These are phyloP conservation scores for Gaertneriomyces sp. DNA, from an alignment of 192 early-diverging fungal species.

Conservation along the genomic window DNA sequence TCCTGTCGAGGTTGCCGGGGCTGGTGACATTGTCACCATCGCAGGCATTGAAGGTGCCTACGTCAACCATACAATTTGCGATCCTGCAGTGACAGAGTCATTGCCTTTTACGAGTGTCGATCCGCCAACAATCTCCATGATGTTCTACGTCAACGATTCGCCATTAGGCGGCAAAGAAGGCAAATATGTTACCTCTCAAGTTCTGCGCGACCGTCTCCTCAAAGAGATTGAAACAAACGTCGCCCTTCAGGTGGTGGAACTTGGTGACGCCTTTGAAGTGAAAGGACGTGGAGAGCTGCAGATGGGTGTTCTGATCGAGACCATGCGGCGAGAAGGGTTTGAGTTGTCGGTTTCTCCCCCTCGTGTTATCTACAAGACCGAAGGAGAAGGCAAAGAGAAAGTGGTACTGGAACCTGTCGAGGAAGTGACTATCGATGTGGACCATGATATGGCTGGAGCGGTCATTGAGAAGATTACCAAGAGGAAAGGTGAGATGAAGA, in stretches of 20 bases:
- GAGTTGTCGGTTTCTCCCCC: conserved; percentile 80
- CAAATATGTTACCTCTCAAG: conserved; percentile 69
- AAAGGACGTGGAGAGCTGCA: conserved; percentile 85
- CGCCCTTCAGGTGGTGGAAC: conserved; percentile 68
- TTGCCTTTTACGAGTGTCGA: conserved; percentile 76
- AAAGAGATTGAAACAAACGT: conserved; percentile 80
- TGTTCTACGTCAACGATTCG: conserved; percentile 83
- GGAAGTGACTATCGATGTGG: conserved; percentile 79
- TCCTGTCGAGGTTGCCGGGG: conserved; percentile 69
- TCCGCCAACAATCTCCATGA: conserved; percentile 81
- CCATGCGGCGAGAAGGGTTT: conserved; percentile 86
- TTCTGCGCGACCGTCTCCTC: conserved; percentile 71
- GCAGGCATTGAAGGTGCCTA: conserved; percentile 70
- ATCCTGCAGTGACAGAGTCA: conserved; percentile 53
- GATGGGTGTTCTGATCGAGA: conserved; percentile 82
- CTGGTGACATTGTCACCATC: conserved; percentile 77
- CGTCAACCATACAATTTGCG: conserved; percentile 79
- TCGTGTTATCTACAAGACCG: conserved; percentile 68
- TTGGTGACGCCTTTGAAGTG: conserved; percentile 74
- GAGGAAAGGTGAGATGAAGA: conserved; percentile 78
- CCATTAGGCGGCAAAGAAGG: conserved; percentile 80
- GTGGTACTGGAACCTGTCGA: conserved; percentile 74
- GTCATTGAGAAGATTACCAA: conserved; percentile 83
- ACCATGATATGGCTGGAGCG: conserved; percentile 63
- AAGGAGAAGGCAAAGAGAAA: conserved; percentile 46